Evolutionary conservation across 306 rosid genomes (phyloP).

Genomic region (Castanopsis chinensis): DNA sequence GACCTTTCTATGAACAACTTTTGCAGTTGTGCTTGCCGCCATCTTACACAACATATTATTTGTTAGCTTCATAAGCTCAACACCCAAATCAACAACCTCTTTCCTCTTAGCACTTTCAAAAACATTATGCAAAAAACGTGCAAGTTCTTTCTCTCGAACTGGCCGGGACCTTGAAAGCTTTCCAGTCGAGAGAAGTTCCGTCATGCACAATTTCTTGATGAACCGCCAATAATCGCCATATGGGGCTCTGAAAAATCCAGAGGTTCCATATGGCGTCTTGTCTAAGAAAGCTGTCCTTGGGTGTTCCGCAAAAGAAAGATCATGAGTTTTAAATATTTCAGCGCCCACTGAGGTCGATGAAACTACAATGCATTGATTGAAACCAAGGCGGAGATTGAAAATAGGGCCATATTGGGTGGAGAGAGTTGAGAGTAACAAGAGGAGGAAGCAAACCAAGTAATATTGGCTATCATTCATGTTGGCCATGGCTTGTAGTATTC

Average conservation of each 20-base stretch:
- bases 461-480: background rate
- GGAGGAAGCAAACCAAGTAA: conserved; percentile 11
- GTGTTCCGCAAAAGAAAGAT: conserved; percentile 36
- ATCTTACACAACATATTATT: conserved; percentile 44
- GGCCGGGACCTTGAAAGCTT: background rate
- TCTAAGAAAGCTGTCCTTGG: conserved; percentile 41
- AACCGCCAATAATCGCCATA: conserved; percentile 49
- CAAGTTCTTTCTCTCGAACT: background rate
- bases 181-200: conserved; percentile 23
- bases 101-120: conserved; percentile 3
- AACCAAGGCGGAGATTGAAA: conserved; percentile 38
- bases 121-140: conserved; percentile 13
- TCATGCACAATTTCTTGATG: conserved; percentile 47
- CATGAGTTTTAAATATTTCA: conserved; percentile 41
- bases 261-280: conserved; percentile 30
- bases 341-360: conserved; percentile 37
- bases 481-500: background rate
- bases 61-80: conserved; percentile 45
- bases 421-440: conserved; percentile 21
- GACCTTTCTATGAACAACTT: conserved; percentile 34
- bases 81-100: conserved; percentile 32
- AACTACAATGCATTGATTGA: conserved; percentile 29
- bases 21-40: conserved; percentile 32
- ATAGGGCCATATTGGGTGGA: conserved; percentile 38
- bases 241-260: conserved; percentile 40